A percentile compares a stretch with the other conserved stretches of the same genome.
These are phyloP conservation scores for Leccinum boreale DNA, from an alignment of 768 basidiomycete species.

Conservation along the genomic window DNA sequence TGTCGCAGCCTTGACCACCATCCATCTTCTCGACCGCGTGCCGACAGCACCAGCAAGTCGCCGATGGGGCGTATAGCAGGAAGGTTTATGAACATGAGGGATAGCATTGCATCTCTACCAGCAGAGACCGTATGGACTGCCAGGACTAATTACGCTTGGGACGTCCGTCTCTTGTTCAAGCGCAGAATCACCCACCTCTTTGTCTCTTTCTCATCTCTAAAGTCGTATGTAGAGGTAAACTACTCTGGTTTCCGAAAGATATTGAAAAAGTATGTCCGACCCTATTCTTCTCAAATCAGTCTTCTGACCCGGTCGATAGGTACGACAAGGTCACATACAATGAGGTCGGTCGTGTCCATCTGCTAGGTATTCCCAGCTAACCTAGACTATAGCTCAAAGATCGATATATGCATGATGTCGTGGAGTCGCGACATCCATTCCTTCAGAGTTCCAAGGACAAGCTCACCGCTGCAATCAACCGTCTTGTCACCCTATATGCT, in stretches of 20 bases:
- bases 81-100: no score
- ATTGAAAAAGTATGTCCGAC: conserved; percentile 72
- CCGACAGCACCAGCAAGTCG: no score
- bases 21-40: conserved; percentile 2
- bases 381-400: conserved; percentile 44
- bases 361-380: background rate
- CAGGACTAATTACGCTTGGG: no score
- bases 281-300: background rate
- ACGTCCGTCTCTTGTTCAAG: conserved; percentile 73
- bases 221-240: conserved; percentile 89
- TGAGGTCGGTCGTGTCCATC: conserved; percentile 36
- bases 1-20: conserved; percentile 34
- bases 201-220: conserved; percentile 69
- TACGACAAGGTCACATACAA: conserved; percentile 90
- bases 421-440: conserved; percentile 50
- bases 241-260: conserved; percentile 94
- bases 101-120: no score
- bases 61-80: no score
- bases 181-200: conserved; percentile 83
- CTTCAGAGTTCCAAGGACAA: conserved; percentile 56
- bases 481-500: conserved; percentile 72
- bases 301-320: conserved; percentile 37
- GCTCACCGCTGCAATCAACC: conserved; percentile 54
- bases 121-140: no score
- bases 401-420: no score